Base-by-base conservation (phyloP, 495 filamentous ascomycete species). In the Podospora anserina region DNA sequence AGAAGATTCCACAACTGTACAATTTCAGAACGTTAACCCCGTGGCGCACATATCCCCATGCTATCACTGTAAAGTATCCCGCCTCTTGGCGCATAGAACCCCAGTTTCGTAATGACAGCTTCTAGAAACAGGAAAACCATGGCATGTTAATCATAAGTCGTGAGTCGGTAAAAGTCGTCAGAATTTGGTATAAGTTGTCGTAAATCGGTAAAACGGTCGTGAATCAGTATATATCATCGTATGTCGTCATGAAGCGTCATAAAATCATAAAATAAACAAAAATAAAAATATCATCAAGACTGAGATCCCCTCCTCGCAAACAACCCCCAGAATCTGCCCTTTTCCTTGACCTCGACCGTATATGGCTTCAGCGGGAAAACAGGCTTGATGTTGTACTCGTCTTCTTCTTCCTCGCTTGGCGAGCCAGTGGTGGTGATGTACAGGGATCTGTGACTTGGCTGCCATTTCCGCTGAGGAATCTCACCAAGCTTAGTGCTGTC, bases 401-500 rank as follows among this genome's bases (percentile, higher is more conserved):
- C 67, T 9, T 70, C 66, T 0, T 65, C 57, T 16, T 72, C 71
- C 2, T 28, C 61, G 39, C 9, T 49, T 11, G 39, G 39, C 13
- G 39, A 49, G 2, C 39, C 39, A 3, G 39, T 49, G 7, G 66
- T 61, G 3, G 56, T 54, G 18, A 68, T 64, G 23, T 71, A 66
- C 49, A 68, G 65, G 5, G 72, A 66, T 49, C 39, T 49, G 9
- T 49, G 39, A 13, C 9, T 49, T 11, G 39, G 39, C 9, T 68
- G 67, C 72, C 71, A 72, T 61, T 70, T 78, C 20, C 72, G 68
- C 26, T 76, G 70, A 0, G 77, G 73, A 2, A 80, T 76, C 54
- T 80, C 78, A 2, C 78, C 78, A 9, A 80, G 75, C 63, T 75
- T 77, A 20, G 78, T 80, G 71, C 77, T 80, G 49, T 72, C 75